A percentile compares a stretch with the other conserved stretches of the same genome.
Evolutionary conservation across 192 early-diverging fungal species (phyloP).

Genomic region (Nowakowskiella sp.): DNA sequence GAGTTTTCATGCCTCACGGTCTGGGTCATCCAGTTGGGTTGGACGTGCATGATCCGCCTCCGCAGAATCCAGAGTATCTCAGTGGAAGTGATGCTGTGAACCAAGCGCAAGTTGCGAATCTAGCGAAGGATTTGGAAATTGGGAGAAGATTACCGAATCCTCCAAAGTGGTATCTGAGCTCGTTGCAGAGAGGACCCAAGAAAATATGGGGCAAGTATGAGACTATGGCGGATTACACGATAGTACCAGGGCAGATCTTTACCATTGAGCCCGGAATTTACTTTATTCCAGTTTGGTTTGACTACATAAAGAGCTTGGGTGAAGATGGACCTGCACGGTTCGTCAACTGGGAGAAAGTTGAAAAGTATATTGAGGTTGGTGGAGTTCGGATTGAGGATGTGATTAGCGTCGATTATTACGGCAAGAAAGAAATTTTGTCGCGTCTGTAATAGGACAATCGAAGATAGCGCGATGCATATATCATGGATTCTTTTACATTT

Average conservation of each 20-base stretch:
- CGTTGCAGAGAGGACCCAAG: too few species aligned
- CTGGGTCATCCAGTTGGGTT: constrained; percentile 71
- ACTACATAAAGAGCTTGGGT: constrained; percentile 11
- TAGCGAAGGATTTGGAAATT: too few species aligned
- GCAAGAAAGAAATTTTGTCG: constrained; percentile 23
- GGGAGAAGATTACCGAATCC: too few species aligned
- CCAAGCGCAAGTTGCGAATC: too few species aligned
- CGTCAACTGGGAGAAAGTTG: constrained; percentile 38
- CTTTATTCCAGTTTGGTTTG: constrained; percentile 70
- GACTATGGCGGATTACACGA: constrained; percentile 55
- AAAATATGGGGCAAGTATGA: too few species aligned
- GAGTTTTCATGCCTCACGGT: constrained; percentile 83
- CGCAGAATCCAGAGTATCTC: too few species aligned
- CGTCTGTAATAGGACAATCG: constrained; percentile 14
- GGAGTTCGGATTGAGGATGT: constrained; percentile 50
- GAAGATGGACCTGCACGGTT: constrained; percentile 4
- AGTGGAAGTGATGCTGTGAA: too few species aligned
- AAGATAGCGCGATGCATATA: too few species aligned
- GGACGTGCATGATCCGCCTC: constrained; percentile 81
- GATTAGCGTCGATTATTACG: constrained; percentile 26
- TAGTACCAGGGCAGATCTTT: constrained; percentile 61
- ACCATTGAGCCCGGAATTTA: constrained; percentile 94
- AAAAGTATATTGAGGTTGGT: constrained; percentile 22
- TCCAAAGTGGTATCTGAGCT: too few species aligned
- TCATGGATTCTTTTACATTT: too few species aligned